A percentile compares a stretch with the other conserved stretches of the same genome.
Conservation (phyloP, 495 filamentous ascomycete species). For the Penicillium canariense region DNA sequence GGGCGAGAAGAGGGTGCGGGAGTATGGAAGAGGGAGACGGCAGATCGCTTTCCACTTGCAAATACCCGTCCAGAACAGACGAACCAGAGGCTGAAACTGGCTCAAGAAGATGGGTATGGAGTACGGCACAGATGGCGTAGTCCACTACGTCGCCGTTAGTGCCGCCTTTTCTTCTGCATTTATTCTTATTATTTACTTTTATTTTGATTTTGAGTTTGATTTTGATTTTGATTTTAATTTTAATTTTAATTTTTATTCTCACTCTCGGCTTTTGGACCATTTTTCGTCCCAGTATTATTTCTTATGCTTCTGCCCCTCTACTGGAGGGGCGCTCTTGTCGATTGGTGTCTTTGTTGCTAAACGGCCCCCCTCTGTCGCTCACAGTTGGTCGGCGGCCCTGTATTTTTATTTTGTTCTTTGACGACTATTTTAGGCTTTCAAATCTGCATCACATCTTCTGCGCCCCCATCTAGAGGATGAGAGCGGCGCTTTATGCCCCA, state of each 20-base stretch:
- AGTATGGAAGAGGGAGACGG: neutral
- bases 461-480: neutral
- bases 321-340: neutral
- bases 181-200: slow-evolving; percentile 6
- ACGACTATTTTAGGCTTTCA: neutral
- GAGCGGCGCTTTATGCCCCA: too few species aligned
- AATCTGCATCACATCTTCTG: slow-evolving; percentile 4
- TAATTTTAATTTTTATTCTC: slow-evolving; percentile 3
- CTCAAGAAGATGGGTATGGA: slow-evolving; percentile 12
- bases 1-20: neutral
- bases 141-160: slow-evolving; percentile 14
- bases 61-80: slow-evolving; percentile 9
- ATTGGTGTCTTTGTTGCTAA: slow-evolving; percentile 3
- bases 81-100: slow-evolving; percentile 29
- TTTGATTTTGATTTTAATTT: neutral
- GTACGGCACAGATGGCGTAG: slow-evolving; percentile 2
- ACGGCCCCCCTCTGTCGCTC: neutral
- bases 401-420: slow-evolving; percentile 1
- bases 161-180: slow-evolving; percentile 7
- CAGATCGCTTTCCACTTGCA: slow-evolving; percentile 9
- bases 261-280: slow-evolving; percentile 8
- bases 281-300: slow-evolving; percentile 11
- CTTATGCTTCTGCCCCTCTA: slow-evolving; percentile 10
- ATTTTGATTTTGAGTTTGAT: neutral
- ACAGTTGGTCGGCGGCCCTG: neutral